These are phyloP conservation scores for Pyrenochaeta sp. DNA, from an alignment of 2,329 filamentous ascomycete genomes.

Conservation along the genomic window DNA sequence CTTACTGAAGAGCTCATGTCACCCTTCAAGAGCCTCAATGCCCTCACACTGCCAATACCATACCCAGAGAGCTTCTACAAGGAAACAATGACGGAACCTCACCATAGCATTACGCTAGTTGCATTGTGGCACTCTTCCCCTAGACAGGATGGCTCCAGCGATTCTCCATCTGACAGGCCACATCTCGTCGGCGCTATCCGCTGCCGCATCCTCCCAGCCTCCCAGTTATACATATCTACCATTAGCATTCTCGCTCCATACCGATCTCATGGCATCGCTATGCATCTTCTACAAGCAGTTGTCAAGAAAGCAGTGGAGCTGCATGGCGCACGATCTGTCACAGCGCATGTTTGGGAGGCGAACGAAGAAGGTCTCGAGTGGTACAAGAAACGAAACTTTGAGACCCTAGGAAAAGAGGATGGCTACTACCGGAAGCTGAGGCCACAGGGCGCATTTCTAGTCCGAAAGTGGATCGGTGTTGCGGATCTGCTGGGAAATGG, in stretches of 20 bases:
- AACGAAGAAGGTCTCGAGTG: slow-evolving; percentile 68
- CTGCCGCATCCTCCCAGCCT: slow-evolving; percentile 53
- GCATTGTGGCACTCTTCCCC: slow-evolving; percentile 61
- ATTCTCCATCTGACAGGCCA: slow-evolving; percentile 29
- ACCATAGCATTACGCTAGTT: slow-evolving; percentile 65
- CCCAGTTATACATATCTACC: slow-evolving; percentile 68
- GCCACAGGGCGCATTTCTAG: slow-evolving; percentile 64
- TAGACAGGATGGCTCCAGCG: background rate
- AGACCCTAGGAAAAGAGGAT: slow-evolving; percentile 59
- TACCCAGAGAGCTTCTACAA: slow-evolving; percentile 70
- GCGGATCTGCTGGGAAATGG: slow-evolving; percentile 37
- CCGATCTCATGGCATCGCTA: slow-evolving; percentile 65
- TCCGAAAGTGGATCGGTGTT: slow-evolving; percentile 54
- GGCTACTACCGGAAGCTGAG: slow-evolving; percentile 68
- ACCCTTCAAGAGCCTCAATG: slow-evolving; percentile 65
- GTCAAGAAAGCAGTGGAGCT: slow-evolving; percentile 58
- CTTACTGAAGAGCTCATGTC: slow-evolving; percentile 64
- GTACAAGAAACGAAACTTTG: slow-evolving; percentile 68
- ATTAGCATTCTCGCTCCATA: slow-evolving; percentile 68
- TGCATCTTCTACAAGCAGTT: slow-evolving; percentile 59
- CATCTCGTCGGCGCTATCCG: slow-evolving; percentile 58
- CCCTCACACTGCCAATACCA: slow-evolving; percentile 67
- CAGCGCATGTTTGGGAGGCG: slow-evolving; percentile 71
- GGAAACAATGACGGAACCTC: slow-evolving; percentile 64
- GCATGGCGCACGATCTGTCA: slow-evolving; percentile 62